Evolutionary conservation across 371 early-diverging fungal species (phyloP), one percentile per base, ranked within the genome.

Genomic region (Neoconidiobolus thromboides): DNA sequence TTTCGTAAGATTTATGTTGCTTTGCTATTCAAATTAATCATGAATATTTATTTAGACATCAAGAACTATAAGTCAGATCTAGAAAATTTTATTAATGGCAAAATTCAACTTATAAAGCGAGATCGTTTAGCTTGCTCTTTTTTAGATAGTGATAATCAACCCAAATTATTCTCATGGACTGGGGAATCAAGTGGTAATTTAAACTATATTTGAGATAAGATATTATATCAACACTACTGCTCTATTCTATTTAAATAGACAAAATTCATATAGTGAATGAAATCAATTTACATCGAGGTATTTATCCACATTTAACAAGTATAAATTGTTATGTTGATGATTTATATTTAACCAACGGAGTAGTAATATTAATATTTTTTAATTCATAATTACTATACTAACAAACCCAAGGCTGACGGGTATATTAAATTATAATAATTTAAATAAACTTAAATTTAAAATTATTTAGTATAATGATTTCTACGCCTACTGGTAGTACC

Each of bases 401-500:
- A 57, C 69, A 71, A 59, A 58, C 70, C 49, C 67, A 62, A 68
- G 80, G 78, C 63, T 63, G 83, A 83, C 64, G 83, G 83, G 58
- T 67, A 69, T 60, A 51, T 43, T 40, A 41, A 36, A 14, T 39
- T 15, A 43, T 43, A 26, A 44, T 43, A 40, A 40, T 40, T 9
- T 37, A 12, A 2, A 55, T 3, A 37, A 40, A 55, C 58, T 49
- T 43, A 10, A 36, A 62, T 36, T 26, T 26, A 0, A 26, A 26
- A 26, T 26, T 26, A 26, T 55, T 69, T 66, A 75, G 87, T 1
- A 65, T 88, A 26, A 82, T 93, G 48, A 81, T 94, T 0, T 81
- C 87, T 3, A 93, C 97, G 2, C 93, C 96, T 0, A 94, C 96
- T 3, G 96, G 96, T 2, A 91, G 92, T 2, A 96, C 96, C 0